Conservation (phyloP, 2,329 filamentous ascomycete genomes). For the Pseudogymnoascus sp. region DNA sequence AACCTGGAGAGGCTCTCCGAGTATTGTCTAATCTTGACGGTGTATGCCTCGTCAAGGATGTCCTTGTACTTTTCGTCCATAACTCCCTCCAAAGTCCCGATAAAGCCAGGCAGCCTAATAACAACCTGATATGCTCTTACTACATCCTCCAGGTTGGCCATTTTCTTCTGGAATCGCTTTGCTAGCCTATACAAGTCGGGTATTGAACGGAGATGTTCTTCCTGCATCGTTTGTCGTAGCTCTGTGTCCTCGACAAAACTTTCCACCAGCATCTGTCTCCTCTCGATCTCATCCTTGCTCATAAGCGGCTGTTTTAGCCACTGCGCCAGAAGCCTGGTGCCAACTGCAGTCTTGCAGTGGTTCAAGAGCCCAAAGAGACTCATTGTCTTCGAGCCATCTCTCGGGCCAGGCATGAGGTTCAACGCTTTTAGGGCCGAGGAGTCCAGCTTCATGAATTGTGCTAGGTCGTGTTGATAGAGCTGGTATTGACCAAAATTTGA, state of each 20-base stretch:
- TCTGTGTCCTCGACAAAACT: slow-evolving; percentile 92
- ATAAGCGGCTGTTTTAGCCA: slow-evolving; percentile 98
- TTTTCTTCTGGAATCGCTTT: slow-evolving; percentile 88
- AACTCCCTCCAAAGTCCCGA: slow-evolving; percentile 80
- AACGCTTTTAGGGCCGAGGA: slow-evolving; percentile 88
- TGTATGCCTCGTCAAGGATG: slow-evolving; percentile 81
- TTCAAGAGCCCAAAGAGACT: slow-evolving; percentile 90
- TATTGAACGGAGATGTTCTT: slow-evolving; percentile 86
- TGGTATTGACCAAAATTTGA: slow-evolving; percentile 97
- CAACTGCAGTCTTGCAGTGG: slow-evolving; percentile 94
- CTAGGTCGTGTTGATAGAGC: slow-evolving; percentile 92
- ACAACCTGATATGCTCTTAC: slow-evolving; percentile 92
- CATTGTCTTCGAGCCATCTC: slow-evolving; percentile 96
- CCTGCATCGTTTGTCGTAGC: slow-evolving; percentile 90
- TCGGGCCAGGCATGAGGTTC: slow-evolving; percentile 92
- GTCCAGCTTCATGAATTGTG: slow-evolving; percentile 98
- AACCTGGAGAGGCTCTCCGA: slow-evolving; percentile 76
- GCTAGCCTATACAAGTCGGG: slow-evolving; percentile 90
- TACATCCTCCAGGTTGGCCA: slow-evolving; percentile 90
- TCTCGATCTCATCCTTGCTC: slow-evolving; percentile 81
- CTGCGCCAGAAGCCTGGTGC: slow-evolving; percentile 81
- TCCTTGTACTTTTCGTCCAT: slow-evolving; percentile 94
- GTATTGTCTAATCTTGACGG: slow-evolving; percentile 68
- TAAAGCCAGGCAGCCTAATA: slow-evolving; percentile 83
- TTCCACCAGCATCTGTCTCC: slow-evolving; percentile 87